Evolutionary conservation across 2,329 filamentous ascomycete genomes (phyloP), one percentile per base, ranked within the genome.

Genomic region (Phaeosphaeriaceae sp.): DNA sequence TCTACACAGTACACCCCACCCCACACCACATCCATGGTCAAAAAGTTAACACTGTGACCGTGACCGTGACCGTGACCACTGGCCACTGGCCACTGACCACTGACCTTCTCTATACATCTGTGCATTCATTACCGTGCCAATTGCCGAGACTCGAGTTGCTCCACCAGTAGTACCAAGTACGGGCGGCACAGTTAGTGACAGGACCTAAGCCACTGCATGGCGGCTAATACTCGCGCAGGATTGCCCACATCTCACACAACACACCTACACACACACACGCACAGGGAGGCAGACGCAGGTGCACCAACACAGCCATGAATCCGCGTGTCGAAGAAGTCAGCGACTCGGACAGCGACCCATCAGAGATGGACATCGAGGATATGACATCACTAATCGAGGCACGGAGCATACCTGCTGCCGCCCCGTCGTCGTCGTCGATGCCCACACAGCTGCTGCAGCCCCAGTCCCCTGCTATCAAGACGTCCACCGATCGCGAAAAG

Each of bases 291-390:
- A n/a, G n/a, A n/a, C n/a, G n/a, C n/a, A n/a, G n/a, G n/a, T n/a
- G n/a, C n/a, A n/a, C n/a, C n/a, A n/a, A n/a, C 7, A 26, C 23
- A 26, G 56, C 53, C 26, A 71, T 72, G 69, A 72, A 94, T 79
- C 86, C 92, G 52, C 87, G 88, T 54, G 87, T 97, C 74, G 94
- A 99, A 82, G 94, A 97, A 76, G 87, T 97, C 56, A 90, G 87
- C 52, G 91, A 95, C 79, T 86, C 83, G 73, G 88, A 90, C 75
- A 81, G 81, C 60, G 86, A 84, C 51, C 77, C 81, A 61, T 90
- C 89, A 12, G 75, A 74, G 60, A 75, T 76, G 60, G 93, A 97
- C 77, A 91, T 93, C 44, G 89, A 91, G 57, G 92, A 96, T 76
- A 88, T 87, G 74, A 89, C 92, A 66, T 77, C 79, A 56, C 82